Evolutionary conservation across 2,329 filamentous ascomycete species (phyloP), one percentile per base, ranked within the genome.

Genomic region (Claviceps pusilla): DNA sequence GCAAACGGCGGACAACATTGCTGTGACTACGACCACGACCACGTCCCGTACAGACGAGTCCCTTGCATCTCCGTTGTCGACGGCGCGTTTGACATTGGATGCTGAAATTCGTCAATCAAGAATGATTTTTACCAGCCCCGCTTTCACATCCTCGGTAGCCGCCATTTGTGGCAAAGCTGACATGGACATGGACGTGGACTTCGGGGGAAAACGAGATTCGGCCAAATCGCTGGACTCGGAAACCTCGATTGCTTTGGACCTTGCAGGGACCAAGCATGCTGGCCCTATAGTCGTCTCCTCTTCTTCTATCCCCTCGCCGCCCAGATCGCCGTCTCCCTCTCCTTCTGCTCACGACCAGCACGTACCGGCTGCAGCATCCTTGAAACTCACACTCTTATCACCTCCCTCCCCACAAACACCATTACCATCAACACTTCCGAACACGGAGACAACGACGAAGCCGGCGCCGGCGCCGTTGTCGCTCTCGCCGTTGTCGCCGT

Each of bases 181-280:
- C 16, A 53, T 60, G 7, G 60, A 63, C 16, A 14, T 41, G 39
- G 39, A 41, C 39, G 3, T 41, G 14, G 39, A 41, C 39, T n/a
- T n/a, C 5, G 52, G 61, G 31, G 67, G 71, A 52, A 76, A 75
- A 55, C 73, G 74, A 51, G 76, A 78, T 58, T 79, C 76, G n/a
- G 73, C 68, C 46, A 77, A 75, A 60, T 71, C 75, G 39, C 59
- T 76, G 24, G 72, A 69, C 33, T 70, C 69, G 1, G 66, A 65
- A 31, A 63, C 59, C 5, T 69, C 60, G 5, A 54, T 62, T 16
- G 58, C 60, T 11, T 64, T 60, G 1, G 59, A 64, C 33, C 53
- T 61, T n/a, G 60, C 57, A 10, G 24, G 47, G 31, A 57, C 24
- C 48, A 58, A 53, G 51, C 56, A 43, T 53, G 49, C 42, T 46